A percentile compares a stretch with the other conserved stretches of the same genome.
Evolutionary conservation across 2,329 filamentous ascomycete species (phyloP).

Genomic region (Penicillium sp.): DNA sequence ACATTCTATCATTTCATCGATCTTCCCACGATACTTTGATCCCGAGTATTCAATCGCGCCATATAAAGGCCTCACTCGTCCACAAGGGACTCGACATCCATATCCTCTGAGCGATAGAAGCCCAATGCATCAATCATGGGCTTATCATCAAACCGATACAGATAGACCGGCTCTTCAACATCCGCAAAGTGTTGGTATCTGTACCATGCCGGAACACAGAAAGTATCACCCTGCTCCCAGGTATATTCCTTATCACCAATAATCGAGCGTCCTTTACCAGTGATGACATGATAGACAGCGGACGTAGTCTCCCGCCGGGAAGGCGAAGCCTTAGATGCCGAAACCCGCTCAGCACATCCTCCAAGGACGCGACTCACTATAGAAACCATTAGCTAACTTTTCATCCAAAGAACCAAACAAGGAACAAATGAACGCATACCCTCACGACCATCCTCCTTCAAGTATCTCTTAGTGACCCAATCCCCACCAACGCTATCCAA

Average conservation of each 20-base stretch:
- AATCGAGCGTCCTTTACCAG: slow-evolving; percentile 44
- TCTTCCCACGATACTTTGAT: background rate
- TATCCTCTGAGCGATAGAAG: slow-evolving; percentile 47
- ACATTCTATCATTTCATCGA: background rate
- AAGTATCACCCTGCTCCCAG: slow-evolving; percentile 55
- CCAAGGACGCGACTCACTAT: slow-evolving; percentile 50
- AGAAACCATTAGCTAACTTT: slow-evolving; percentile 5
- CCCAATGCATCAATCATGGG: slow-evolving; percentile 54
- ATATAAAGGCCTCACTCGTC: background rate
- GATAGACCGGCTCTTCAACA: slow-evolving; percentile 41
- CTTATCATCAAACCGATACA: slow-evolving; percentile 56
- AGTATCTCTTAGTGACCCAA: slow-evolving; percentile 35
- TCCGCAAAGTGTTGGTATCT: slow-evolving; percentile 49
- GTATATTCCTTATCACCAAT: slow-evolving; percentile 40
- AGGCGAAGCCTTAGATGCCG: slow-evolving; percentile 38
- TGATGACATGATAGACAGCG: slow-evolving; percentile 54
- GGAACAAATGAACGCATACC: slow-evolving; percentile 19
- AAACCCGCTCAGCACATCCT: slow-evolving; percentile 48
- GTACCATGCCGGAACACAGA: slow-evolving; percentile 55
- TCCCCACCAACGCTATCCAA: slow-evolving; percentile 38
- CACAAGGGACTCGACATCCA: slow-evolving; percentile 41
- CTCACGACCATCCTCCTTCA: slow-evolving; percentile 36
- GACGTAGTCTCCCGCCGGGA: slow-evolving; percentile 51
- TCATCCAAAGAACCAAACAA: background rate
- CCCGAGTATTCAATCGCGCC: background rate